Evolutionary conservation across 305 asterid species (phyloP).

Genomic region (Fraxinus albicans): DNA sequence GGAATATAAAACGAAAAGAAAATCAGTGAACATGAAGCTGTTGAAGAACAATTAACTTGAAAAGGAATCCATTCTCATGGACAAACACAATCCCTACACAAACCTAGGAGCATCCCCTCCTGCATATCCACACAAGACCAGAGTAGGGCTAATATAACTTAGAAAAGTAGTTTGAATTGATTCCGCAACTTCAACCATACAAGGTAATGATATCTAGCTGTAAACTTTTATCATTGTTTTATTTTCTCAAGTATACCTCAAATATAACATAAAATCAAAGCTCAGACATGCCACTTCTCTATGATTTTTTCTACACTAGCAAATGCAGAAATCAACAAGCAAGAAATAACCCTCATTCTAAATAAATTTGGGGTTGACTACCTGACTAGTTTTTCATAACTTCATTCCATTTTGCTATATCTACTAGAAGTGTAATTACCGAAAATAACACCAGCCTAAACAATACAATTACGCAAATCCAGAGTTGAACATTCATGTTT

Average conservation of each 20-base stretch:
- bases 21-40: background rate
- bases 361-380: background rate
- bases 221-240: background rate
- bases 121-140: conserved; percentile 10
- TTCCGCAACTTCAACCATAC: background rate
- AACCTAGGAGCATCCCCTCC: background rate
- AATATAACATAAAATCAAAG: conserved; percentile 4
- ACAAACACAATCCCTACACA: background rate
- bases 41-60: background rate
- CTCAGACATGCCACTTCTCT: background rate
- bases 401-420: background rate
- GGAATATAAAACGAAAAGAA: background rate
- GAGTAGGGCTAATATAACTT: background rate
- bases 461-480: background rate
- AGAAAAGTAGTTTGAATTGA: background rate
- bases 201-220: background rate
- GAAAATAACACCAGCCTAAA: background rate
- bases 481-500: background rate
- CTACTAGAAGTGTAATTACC: background rate
- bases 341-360: background rate
- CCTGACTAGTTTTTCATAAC: background rate
- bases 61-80: background rate
- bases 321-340: background rate
- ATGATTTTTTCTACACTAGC: background rate
- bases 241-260: background rate